These are phyloP conservation scores for Leccinum truebloodii DNA, from an alignment of 768 basidiomycete genomes.

Conservation along the genomic window DNA sequence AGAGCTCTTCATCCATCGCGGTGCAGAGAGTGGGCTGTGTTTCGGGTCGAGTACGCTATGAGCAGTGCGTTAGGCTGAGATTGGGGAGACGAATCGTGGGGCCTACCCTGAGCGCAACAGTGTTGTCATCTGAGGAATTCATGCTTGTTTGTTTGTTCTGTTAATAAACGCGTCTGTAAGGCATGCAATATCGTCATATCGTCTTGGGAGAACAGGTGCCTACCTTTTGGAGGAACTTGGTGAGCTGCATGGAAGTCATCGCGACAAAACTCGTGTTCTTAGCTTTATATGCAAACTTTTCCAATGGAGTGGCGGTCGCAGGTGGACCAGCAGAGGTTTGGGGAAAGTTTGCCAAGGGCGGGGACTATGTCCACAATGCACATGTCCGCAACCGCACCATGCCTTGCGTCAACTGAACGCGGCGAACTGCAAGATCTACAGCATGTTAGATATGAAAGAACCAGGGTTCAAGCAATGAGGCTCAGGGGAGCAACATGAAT, in stretches of 20 bases:
- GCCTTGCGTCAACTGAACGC: constrained; percentile 15
- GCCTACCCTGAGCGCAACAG: constrained; percentile 8
- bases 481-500: neutral
- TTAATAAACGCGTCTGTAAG: constrained; percentile 3
- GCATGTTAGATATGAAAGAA: neutral
- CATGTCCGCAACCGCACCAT: neutral
- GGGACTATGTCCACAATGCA: constrained; percentile 5
- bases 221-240: constrained; percentile 10
- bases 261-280: constrained; percentile 1
- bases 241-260: neutral
- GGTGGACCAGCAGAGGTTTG: neutral
- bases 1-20: constrained; percentile 6
- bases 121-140: neutral
- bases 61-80: constrained; percentile 1
- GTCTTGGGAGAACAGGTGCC: neutral
- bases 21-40: constrained; percentile 13
- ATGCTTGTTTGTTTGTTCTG: neutral
- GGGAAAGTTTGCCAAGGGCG: constrained; percentile 6
- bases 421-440: constrained; percentile 19
- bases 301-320: neutral
- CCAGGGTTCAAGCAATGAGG: constrained; percentile 16
- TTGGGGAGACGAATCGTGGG: neutral
- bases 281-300: constrained; percentile 15
- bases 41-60: constrained; percentile 7
- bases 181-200: neutral